Conservation (phyloP, 1,284 basidiomycete genomes). For the Cutaneotrichosporon sp. region DNA sequence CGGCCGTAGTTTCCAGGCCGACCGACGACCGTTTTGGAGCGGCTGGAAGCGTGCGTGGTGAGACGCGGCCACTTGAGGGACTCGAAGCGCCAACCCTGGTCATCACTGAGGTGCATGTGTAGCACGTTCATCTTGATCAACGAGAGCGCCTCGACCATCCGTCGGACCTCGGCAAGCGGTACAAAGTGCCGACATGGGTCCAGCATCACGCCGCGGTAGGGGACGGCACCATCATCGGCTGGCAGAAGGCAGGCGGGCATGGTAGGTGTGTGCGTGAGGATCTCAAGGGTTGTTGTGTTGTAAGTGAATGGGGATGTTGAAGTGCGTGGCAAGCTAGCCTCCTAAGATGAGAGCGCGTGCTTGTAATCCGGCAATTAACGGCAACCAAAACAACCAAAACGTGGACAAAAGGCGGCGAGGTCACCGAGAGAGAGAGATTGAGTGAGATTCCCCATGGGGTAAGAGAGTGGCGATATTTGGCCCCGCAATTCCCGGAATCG, state of each 20-base stretch:
- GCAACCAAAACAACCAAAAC: no score
- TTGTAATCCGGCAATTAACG: not conserved
- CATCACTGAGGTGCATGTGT: conserved; percentile 27
- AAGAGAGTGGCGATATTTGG: not conserved
- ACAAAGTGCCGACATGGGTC: conserved; percentile 23
- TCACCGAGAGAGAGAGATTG: no score
- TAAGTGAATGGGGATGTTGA: not conserved
- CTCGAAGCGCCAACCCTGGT: conserved; percentile 31
- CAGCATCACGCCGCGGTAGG: conserved; percentile 26
- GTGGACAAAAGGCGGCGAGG: no score
- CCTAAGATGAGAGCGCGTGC: no score
- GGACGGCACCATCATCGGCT: conserved; percentile 19
- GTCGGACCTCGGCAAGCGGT: conserved; percentile 16
- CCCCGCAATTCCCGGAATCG: not conserved
- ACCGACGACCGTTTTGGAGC: conserved; percentile 20
- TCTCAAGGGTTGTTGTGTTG: not conserved
- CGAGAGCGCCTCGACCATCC: conserved; percentile 20
- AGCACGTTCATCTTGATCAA: conserved; percentile 26
- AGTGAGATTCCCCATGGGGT: not conserved
- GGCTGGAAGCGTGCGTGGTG: conserved; percentile 15
- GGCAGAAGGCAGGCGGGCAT: conserved; percentile 12
- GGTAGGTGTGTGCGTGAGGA: not conserved
- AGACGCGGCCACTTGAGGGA: conserved; percentile 25
- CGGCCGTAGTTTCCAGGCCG: conserved; percentile 14
- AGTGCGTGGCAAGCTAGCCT: no score